Base-by-base conservation (phyloP, 805 yeast species). In the Wickerhamomyces bovis region DNA sequence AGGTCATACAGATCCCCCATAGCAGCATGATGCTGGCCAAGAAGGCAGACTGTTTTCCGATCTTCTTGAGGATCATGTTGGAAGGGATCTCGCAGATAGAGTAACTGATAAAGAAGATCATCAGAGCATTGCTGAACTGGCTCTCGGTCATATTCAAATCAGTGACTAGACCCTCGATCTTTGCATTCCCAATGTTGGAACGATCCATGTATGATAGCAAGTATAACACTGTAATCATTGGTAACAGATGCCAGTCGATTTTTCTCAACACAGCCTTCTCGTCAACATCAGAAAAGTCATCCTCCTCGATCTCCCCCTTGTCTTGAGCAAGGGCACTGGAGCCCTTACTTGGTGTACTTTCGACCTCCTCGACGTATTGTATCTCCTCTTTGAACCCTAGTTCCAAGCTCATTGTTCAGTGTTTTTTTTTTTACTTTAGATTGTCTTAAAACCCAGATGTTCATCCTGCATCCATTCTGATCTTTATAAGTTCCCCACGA, bases 161-260 rank as follows among this genome's bases (percentile, higher is more conserved):
- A 30, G 62, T 63, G 0, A 63, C 59, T 39, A 77, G 50, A 12
- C 82, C 81, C 12, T 77, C 80, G 11, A 73, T 65, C 35, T 67
- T 68, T 6, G 82, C 82, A 56, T 78, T 78, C 48, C 81, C 81
- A 47, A 78, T 74, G 54, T 77, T 77, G 4, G 79, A 71, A 52
- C 77, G 68, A 58, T 78, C 83, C 52, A 78, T 63, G 40, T 67
- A 67, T 9, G 76, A 68, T 23, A 74, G 57, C 44, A 75, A 67
- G 55, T 73, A 75, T 41, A 72, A 54, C 30, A 66, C 38, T 9
- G 69, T 59, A 48, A 73, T 62, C 39, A 71, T 51, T 1, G 78
- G 77, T 47, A 73, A 57, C 3, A 73, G 47, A 35, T 61, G 61
- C 39, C 58, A 48, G 47, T 74, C 78, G 58, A 73, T 59, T 51